These are phyloP conservation scores for Fusarium sp. DNA, from an alignment of 2,329 filamentous ascomycete genomes.

Conservation along the genomic window DNA sequence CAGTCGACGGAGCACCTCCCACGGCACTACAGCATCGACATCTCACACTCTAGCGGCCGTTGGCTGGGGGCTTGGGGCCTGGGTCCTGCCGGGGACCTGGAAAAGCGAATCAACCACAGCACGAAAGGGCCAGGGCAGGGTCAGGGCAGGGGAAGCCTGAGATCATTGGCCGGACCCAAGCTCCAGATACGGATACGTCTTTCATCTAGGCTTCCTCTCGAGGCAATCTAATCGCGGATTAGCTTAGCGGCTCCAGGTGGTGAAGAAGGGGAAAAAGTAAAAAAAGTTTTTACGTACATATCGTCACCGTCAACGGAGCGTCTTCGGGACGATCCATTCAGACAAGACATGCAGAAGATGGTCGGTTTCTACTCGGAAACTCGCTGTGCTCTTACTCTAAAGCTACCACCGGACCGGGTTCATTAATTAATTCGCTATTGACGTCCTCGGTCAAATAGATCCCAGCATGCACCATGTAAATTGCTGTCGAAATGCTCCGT, in stretches of 20 bases:
- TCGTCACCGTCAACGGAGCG: slow-evolving; percentile 34
- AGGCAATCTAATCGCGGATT: not conserved
- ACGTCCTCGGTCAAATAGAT: not conserved
- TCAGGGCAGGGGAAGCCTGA: slow-evolving; percentile 23
- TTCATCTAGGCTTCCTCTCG: slow-evolving; percentile 3
- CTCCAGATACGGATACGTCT: slow-evolving; percentile 22
- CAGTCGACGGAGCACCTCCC: slow-evolving; percentile 11
- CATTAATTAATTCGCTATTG: slow-evolving; percentile 7
- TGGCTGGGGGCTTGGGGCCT: slow-evolving; percentile 29
- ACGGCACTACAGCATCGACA: slow-evolving; percentile 32
- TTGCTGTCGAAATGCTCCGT: slow-evolving; percentile 15
- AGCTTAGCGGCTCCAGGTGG: slow-evolving; percentile 16
- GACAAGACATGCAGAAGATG: slow-evolving; percentile 17
- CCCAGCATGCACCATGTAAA: slow-evolving; percentile 1
- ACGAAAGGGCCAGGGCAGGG: slow-evolving; percentile 22
- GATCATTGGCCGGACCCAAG: slow-evolving; percentile 25
- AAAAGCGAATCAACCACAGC: slow-evolving; percentile 27
- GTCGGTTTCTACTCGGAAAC: slow-evolving; percentile 32
- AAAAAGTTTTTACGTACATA: slow-evolving; percentile 11
- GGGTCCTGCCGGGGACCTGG: slow-evolving; percentile 16
- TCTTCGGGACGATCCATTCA: slow-evolving; percentile 24
- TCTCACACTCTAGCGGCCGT: slow-evolving; percentile 43
- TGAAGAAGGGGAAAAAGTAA: slow-evolving; percentile 21
- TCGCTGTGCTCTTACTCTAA: slow-evolving; percentile 22
- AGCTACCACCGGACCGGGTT: slow-evolving; percentile 20